Evolutionary conservation across 345 rosid genomes (phyloP), one percentile per base, ranked within the genome.

Genomic region (Balakata baccata): DNA sequence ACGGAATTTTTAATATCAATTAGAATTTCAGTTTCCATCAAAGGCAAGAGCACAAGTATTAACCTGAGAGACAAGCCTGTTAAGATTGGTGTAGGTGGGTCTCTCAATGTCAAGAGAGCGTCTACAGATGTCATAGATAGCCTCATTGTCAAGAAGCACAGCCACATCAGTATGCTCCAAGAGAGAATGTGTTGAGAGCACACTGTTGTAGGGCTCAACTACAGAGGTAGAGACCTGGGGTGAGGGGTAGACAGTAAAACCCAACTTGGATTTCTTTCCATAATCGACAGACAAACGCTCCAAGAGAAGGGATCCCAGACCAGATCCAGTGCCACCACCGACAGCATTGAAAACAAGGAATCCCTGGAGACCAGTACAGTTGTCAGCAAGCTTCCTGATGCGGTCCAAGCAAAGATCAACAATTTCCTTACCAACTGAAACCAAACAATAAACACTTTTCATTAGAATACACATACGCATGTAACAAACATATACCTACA

Each of bases 201-300:
- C 80, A 71, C 80, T 77, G 72, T 77, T 77, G 75, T 77, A 77
- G 6, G 80, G 80, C 75, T 77, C 80, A 49, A 77, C 80, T 49
- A 77, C 80, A 38, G 80, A 77, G 8, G 80, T 77, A 12, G 80
- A 77, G 43, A 77, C 80, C 58, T 77, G 80, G 9, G 80, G 80
- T 13, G 80, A 77, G 12, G 80, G 80, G 20, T 77, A 77, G 25
- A 77, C 80, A 9, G 80, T 77, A 72, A 77, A 77, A 38, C 80
- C 80, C 75, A 77, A 41, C 67, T 77, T 77, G 71, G 80, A 77
- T 50, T 77, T 77, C 75, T 77, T 77, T 37, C 80, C 80, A 58
- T 77, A 77, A 51, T 77, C 80, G 65, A 77, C 80, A 16, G 80
- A 77, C 11, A 77, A 39, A 22, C 80, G 80, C 68, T 77, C 80